Evolutionary conservation across 2,329 filamentous ascomycete species (phyloP).

Genomic region (Clarireedia monteithiana): DNA sequence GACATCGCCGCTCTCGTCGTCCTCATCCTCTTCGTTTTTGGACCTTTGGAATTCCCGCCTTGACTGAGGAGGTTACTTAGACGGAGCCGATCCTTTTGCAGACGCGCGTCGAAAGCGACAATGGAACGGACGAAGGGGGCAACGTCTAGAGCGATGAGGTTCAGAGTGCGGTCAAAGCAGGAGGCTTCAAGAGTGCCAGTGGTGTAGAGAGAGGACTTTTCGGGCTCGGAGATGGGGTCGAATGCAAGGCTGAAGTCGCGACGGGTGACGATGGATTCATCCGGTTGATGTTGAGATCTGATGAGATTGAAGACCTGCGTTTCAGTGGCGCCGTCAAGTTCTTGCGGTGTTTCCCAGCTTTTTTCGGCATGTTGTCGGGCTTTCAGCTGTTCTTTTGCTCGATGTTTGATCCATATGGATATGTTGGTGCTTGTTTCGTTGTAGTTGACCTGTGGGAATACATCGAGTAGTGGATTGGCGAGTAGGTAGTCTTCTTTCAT

Average conservation of each 20-base stretch:
- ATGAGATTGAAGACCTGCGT: conserved; percentile 19
- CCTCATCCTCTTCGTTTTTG: conserved; percentile 48
- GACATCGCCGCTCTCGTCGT: conserved; percentile 69
- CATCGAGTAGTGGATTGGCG: conserved; percentile 44
- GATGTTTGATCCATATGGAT: conserved; percentile 24
- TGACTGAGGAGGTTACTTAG: conserved; percentile 56
- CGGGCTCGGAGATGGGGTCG: conserved; percentile 48
- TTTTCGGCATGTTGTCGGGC: conserved; percentile 19
- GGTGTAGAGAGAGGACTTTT: conserved; percentile 34
- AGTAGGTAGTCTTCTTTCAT: conserved; percentile 47
- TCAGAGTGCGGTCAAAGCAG: conserved; percentile 66
- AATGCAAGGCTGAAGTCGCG: conserved; percentile 51
- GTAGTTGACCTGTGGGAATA: conserved; percentile 30
- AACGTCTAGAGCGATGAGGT: conserved; percentile 64
- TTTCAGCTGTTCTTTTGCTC: conserved; percentile 23
- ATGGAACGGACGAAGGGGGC: conserved; percentile 89
- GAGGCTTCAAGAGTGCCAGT: conserved; percentile 54
- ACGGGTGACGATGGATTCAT: conserved; percentile 34
- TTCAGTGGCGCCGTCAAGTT: conserved; percentile 21
- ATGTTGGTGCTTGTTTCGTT: conserved; percentile 17
- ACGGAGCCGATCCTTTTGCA: conserved; percentile 59
- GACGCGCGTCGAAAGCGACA: conserved; percentile 62
- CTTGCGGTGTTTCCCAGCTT: conserved; percentile 16
- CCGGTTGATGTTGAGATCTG: conserved; percentile 8
- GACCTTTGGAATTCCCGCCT: conserved; percentile 42